Conservation (phyloP, 2,329 filamentous ascomycete genomes). For the Pseudogymnoascus sp. region DNA sequence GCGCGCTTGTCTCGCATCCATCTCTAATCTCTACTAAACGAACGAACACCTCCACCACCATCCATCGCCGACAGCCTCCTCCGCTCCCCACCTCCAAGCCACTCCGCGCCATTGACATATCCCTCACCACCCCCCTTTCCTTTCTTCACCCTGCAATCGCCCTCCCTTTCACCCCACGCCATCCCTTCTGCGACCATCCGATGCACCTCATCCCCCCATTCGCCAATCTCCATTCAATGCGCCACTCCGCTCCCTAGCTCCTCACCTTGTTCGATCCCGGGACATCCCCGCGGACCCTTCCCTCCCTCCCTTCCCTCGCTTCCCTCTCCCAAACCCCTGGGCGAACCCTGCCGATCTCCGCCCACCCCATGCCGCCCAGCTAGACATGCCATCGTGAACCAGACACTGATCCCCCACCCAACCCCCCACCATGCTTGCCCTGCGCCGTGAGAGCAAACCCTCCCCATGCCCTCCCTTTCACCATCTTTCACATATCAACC, state of each 20-base stretch:
- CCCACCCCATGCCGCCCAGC: not conserved
- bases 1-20: not conserved
- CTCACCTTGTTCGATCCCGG: not conserved
- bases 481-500: slow-evolving; percentile 7
- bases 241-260: not conserved
- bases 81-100: not conserved
- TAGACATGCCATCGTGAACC: not conserved
- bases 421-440: not conserved
- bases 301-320: too few species aligned
- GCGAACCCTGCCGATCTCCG: not conserved
- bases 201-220: not conserved
- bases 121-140: not conserved
- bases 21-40: not conserved
- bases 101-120: not conserved
- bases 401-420: not conserved
- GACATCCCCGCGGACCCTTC: not conserved
- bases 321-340: not conserved
- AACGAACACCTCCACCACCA: not conserved
- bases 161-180: not conserved
- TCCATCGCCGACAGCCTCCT: not conserved
- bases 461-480: not conserved
- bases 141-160: not conserved
- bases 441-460: slow-evolving; percentile 1
- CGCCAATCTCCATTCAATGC: not conserved
- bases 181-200: not conserved